Evolutionary conservation across 2,329 filamentous ascomycete species (phyloP).

Genomic region (Dothideomycetidae sp.): DNA sequence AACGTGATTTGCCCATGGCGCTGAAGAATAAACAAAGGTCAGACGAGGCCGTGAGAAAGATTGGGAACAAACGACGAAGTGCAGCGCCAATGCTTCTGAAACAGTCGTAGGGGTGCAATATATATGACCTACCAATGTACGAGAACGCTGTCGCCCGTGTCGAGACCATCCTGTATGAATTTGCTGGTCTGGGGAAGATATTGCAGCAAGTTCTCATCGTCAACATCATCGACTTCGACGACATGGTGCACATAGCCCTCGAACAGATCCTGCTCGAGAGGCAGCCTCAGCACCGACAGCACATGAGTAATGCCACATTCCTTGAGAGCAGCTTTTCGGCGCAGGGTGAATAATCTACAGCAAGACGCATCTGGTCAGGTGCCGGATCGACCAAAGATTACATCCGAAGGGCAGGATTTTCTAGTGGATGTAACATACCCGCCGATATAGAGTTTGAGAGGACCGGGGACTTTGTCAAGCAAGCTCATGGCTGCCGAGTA

Average conservation of each 20-base stretch:
- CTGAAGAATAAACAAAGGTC: constrained; percentile 37
- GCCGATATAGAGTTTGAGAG: constrained; percentile 61
- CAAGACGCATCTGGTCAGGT: constrained; percentile 15
- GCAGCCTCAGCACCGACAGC: constrained; percentile 62
- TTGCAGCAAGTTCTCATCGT: constrained; percentile 72
- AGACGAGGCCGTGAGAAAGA: background rate
- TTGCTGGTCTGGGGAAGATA: constrained; percentile 64
- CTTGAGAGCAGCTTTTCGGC: constrained; percentile 53
- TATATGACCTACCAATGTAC: constrained; percentile 51
- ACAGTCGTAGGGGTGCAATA: background rate
- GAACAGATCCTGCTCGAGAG: constrained; percentile 41
- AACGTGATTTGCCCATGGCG: constrained; percentile 92
- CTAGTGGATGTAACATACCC: constrained; percentile 42
- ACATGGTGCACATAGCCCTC: constrained; percentile 55
- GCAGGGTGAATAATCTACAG: constrained; percentile 62
- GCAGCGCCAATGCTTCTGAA: constrained; percentile 1
- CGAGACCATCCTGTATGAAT: constrained; percentile 70
- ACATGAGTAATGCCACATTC: constrained; percentile 75
- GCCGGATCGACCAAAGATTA: constrained; percentile 12
- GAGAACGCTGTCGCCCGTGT: constrained; percentile 46
- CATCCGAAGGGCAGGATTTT: constrained; percentile 4
- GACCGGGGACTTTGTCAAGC: constrained; percentile 53
- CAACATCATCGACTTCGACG: constrained; percentile 80
- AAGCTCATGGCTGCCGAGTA: constrained; percentile 41
- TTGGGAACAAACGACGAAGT: constrained; percentile 9